Base-by-base conservation (phyloP, 495 filamentous ascomycete genomes). In the Endocarpon pusillum region DNA sequence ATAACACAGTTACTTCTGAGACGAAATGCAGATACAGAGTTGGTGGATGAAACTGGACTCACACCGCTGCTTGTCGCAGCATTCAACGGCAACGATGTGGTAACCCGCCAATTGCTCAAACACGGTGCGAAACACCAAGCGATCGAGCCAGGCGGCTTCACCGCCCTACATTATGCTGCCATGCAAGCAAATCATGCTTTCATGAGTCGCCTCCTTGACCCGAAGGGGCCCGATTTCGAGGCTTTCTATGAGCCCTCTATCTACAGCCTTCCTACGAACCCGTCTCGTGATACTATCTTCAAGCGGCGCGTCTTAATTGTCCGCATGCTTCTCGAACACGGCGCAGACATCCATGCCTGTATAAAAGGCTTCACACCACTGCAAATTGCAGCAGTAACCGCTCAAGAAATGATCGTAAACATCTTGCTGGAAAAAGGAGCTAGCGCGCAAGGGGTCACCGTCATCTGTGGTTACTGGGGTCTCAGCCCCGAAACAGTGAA, bases 1-100 rank as follows among this genome's bases (percentile, higher is more conserved):
- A 37, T 37, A 18, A 33, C 29, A n/a, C 11, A 37, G 17, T 37
- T 37, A 21, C 35, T 37, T 21, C 33, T 37, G 35, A 33, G 35
- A 37, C 35, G 35, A 20, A 35, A 37, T 18, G 16, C 29, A 15
- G 35, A 37, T 34, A 18, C 21, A 18, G 35, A 33, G 14, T n/a
- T 19, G 8, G 22, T 15, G 12, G 35, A 37, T 33, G 35, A 17
- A 0, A 34, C 20, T 28, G 35, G 35, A 33, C 35, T 34, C 9
- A 37, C 35, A 9, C 26, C 35, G 35, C 26, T 37, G 11, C 33
- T 35, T 28, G 15, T 33, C 27, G 35, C 35, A 21, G 29, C 35
- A 8, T 37, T 37, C 35, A 6, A 37, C 8, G 35, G 35, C 26
- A 37, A 37, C 14, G 35, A 37, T 14, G 27, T 16, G 3, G 35